Evolutionary conservation across 2,329 filamentous ascomycete species (phyloP).

Genomic region (Exophiala oligosperma): DNA sequence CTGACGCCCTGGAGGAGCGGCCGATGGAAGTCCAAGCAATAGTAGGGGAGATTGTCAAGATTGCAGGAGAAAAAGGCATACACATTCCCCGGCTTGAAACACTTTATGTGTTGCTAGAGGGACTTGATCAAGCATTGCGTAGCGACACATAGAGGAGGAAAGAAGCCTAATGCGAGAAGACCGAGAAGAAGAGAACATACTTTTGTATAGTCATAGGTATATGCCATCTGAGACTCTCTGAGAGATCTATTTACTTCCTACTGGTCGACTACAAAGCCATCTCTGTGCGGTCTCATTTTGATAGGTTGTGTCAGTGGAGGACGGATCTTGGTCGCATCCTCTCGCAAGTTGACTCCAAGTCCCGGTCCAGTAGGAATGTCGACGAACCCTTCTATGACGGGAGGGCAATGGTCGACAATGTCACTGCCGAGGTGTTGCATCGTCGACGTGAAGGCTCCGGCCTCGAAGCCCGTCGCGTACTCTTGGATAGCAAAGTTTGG

Average conservation of each 20-base stretch:
- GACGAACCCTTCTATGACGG: constrained; percentile 63
- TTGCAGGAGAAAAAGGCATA: background rate
- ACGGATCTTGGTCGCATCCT: constrained; percentile 44
- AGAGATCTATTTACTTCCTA: constrained; percentile 1
- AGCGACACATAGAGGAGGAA: background rate
- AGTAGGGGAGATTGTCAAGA: constrained; percentile 44
- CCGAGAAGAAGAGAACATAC: background rate
- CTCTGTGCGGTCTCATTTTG: constrained; percentile 14
- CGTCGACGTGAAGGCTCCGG: constrained; percentile 54
- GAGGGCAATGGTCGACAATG: constrained; percentile 52
- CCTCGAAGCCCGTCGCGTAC: constrained; percentile 60
- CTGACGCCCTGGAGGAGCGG: constrained; percentile 44
- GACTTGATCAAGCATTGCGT: constrained; percentile 3
- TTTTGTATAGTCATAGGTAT: background rate
- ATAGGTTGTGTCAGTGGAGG: constrained; percentile 13
- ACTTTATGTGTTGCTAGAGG: constrained; percentile 3
- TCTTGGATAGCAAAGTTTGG: constrained; percentile 70
- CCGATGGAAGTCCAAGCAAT: constrained; percentile 53
- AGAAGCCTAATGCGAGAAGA: background rate
- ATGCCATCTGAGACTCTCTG: too few species aligned
- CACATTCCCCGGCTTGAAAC: constrained; percentile 5
- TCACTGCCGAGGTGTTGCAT: constrained; percentile 50
- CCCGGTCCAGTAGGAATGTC: constrained; percentile 58
- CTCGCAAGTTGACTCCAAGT: constrained; percentile 69
- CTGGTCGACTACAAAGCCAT: constrained; percentile 18